Evolutionary conservation across 1,139 yeast species (phyloP).

Genomic region (Nematodospora anomalae): DNA sequence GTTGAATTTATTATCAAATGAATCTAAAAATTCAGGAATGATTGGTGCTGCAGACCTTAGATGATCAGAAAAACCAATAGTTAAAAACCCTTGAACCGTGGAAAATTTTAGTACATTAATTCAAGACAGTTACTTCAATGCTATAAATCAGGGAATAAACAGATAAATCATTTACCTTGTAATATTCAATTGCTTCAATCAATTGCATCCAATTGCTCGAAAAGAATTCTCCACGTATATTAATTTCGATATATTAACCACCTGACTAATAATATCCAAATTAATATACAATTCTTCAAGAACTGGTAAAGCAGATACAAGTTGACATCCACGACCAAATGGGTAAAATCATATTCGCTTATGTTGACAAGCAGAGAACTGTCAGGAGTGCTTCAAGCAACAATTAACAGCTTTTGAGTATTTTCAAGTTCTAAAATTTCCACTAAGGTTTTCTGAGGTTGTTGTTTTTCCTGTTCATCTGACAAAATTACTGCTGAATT

Average conservation of each 20-base stretch:
- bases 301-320: not conserved
- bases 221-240: constrained; percentile 25
- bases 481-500: constrained; percentile 54
- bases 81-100: constrained; percentile 5
- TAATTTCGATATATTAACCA: constrained; percentile 20
- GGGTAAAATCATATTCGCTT: not conserved
- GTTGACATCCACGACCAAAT: not conserved
- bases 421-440: constrained; percentile 5
- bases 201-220: not conserved
- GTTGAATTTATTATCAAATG: constrained; percentile 10
- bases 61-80: constrained; percentile 10
- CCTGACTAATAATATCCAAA: constrained; percentile 19
- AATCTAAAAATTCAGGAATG: constrained; percentile 30
- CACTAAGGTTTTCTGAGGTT: constrained; percentile 4
- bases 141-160: constrained; percentile 31
- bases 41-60: constrained; percentile 47
- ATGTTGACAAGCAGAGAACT: constrained; percentile 40
- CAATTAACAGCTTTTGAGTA: constrained; percentile 2
- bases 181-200: not conserved
- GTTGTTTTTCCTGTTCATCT: constrained; percentile 7
- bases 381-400: constrained; percentile 12
- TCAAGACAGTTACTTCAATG: constrained; percentile 36
- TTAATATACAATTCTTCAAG: constrained; percentile 24
- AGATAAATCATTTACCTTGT: not conserved
- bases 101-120: constrained; percentile 5